phyloP scores from a whole-genome alignment of 257 asterid genomes.

The Plantago elongata region DNA sequence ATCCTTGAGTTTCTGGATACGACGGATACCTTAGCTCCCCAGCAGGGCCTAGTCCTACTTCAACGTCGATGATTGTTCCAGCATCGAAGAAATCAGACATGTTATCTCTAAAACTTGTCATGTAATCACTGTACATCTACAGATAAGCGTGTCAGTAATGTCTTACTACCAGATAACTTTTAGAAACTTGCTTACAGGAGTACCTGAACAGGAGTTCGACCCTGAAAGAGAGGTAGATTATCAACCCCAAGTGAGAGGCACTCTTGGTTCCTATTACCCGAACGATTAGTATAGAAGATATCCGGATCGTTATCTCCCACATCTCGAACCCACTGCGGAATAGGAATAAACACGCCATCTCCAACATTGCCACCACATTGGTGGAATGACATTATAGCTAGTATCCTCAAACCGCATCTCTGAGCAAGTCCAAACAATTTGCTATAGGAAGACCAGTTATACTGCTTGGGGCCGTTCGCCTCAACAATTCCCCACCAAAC shows the following conservation, averaged over 20 bases:
- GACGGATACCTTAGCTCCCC: slow-evolving; percentile 91
- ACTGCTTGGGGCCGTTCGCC: slow-evolving; percentile 48
- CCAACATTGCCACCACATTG: slow-evolving; percentile 90
- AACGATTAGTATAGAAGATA: slow-evolving; percentile 54
- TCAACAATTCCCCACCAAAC: slow-evolving; percentile 93
- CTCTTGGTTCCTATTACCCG: slow-evolving; percentile 52
- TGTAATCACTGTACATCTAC: slow-evolving; percentile 73
- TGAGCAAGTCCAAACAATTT: slow-evolving; percentile 46
- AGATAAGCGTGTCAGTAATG: slow-evolving; percentile 1
- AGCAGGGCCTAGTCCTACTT: slow-evolving; percentile 85
- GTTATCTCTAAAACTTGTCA: slow-evolving; percentile 65
- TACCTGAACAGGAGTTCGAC: slow-evolving; percentile 77
- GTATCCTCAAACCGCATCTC: slow-evolving; percentile 51
- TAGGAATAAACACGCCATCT: slow-evolving; percentile 53
- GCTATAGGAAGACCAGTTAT: slow-evolving; percentile 68
- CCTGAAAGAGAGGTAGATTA: slow-evolving; percentile 53
- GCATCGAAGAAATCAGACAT: slow-evolving; percentile 51
- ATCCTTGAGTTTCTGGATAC: slow-evolving; percentile 66
- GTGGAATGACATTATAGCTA: slow-evolving; percentile 87
- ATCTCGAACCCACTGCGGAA: slow-evolving; percentile 64
- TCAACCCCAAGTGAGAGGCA: slow-evolving; percentile 71
- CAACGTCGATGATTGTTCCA: slow-evolving; percentile 61
- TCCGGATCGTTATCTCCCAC: slow-evolving; percentile 46
- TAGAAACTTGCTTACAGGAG: neutral
- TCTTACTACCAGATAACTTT: neutral